A percentile compares a stretch with the other conserved stretches of the same genome.
These are phyloP conservation scores for Pseudogymnoascus sp. DNA, from an alignment of 2,329 filamentous ascomycete genomes.

Conservation along the genomic window DNA sequence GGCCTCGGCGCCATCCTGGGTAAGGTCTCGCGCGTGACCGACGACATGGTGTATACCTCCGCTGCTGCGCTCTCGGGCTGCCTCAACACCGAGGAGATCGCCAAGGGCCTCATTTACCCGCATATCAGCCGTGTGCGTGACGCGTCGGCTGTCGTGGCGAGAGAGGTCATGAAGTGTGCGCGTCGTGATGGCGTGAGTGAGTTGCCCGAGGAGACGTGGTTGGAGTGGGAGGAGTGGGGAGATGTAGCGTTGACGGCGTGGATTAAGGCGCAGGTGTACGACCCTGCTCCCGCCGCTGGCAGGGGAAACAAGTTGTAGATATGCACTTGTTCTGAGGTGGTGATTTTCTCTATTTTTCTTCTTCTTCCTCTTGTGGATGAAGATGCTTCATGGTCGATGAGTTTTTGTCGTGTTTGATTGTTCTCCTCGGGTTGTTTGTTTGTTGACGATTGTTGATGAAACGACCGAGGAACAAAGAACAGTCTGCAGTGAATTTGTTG, in stretches of 20 bases:
- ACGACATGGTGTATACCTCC: slow-evolving; percentile 95
- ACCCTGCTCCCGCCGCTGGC: slow-evolving; percentile 32
- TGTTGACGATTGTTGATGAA: neutral
- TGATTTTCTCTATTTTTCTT: neutral
- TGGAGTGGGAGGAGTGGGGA: slow-evolving; percentile 65
- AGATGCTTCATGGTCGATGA: neutral
- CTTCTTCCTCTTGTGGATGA: neutral
- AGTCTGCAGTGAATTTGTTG: neutral
- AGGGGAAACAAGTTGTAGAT: slow-evolving; percentile 17
- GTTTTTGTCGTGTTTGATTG: no score
- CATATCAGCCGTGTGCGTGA: slow-evolving; percentile 86
- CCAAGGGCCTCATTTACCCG: slow-evolving; percentile 81
- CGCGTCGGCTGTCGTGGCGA: slow-evolving; percentile 75
- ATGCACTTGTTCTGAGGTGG: neutral
- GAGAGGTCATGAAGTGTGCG: slow-evolving; percentile 88
- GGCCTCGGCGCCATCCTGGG: slow-evolving; percentile 87
- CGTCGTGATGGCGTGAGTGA: slow-evolving; percentile 70
- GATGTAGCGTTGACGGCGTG: slow-evolving; percentile 51
- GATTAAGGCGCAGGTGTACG: slow-evolving; percentile 53
- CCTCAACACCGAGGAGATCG: slow-evolving; percentile 72
- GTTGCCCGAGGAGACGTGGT: slow-evolving; percentile 59
- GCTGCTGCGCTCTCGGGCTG: slow-evolving; percentile 71
- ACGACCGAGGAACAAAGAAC: neutral
- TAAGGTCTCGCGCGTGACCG: slow-evolving; percentile 78
- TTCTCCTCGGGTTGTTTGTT: neutral